Percentiles rank a stretch among this genome's conserved stretches.
These are phyloP conservation scores for Coemansia sp. DNA, from an alignment of 192 early-diverging fungal genomes.

Conservation along the genomic window DNA sequence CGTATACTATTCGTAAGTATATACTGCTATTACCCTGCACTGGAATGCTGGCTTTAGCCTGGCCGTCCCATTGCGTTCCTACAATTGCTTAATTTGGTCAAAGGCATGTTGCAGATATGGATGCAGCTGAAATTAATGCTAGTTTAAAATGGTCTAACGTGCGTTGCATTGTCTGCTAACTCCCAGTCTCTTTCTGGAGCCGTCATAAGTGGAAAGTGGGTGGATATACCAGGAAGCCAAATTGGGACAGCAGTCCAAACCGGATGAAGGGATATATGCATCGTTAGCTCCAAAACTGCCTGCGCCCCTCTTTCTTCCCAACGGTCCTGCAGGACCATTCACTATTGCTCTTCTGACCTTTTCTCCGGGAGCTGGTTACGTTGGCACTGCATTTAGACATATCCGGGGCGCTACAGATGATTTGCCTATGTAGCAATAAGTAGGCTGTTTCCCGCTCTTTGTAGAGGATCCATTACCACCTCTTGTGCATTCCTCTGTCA, in stretches of 20 bases:
- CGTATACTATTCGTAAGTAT: not conserved
- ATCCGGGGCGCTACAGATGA: not conserved
- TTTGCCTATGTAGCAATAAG: not conserved
- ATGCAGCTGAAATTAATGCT: not conserved
- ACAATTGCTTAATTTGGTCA: not conserved
- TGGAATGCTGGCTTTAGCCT: not conserved
- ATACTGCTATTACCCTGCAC: not conserved
- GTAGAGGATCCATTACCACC: not conserved
- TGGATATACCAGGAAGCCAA: not conserved
- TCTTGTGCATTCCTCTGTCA: not conserved
- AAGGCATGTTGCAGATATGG: not conserved
- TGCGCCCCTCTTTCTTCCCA: not conserved
- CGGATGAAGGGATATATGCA: not conserved
- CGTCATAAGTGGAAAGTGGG: not conserved
- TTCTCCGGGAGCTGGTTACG: not conserved
- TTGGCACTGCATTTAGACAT: not conserved
- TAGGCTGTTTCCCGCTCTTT: no score
- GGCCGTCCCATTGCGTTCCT: not conserved
- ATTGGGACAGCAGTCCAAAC: not conserved
- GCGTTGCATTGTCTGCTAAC: constrained; percentile 1
- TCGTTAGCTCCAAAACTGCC: not conserved
- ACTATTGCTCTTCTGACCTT: not conserved
- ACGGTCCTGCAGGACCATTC: not conserved
- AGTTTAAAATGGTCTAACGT: not conserved
- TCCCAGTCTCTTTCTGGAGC: not conserved